Conservation (phyloP, 805 yeast genomes). For the Candida railenensis region DNA sequence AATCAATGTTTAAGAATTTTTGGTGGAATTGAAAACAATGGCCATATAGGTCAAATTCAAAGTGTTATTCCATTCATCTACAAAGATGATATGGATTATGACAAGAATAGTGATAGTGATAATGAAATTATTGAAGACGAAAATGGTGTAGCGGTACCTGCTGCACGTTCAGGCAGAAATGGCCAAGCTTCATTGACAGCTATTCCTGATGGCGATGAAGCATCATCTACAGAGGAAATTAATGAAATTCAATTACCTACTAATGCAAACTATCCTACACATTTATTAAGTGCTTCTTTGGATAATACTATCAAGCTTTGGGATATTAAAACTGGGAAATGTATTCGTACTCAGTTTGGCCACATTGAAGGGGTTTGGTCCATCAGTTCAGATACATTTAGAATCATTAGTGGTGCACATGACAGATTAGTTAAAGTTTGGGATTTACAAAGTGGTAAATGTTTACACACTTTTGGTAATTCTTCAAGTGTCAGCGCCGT, state of each 20-base stretch:
- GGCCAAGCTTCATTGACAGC: constrained; percentile 7
- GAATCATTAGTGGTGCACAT: constrained; percentile 93
- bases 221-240: constrained; percentile 14
- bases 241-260: constrained; percentile 15
- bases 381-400: constrained; percentile 90
- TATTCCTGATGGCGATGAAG: constrained; percentile 13
- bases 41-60: constrained; percentile 94
- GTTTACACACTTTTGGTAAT: constrained; percentile 89
- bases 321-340: constrained; percentile 84
- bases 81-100: constrained; percentile 57
- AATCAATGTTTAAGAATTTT: constrained; percentile 78
- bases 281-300: constrained; percentile 79
- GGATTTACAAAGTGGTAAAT: constrained; percentile 93
- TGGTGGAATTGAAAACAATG: constrained; percentile 70
- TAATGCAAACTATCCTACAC: constrained; percentile 63
- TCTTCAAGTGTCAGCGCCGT: constrained; percentile 63
- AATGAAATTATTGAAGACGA: constrained; percentile 17
- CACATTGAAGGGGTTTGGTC: constrained; percentile 99
- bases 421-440: constrained; percentile 88
- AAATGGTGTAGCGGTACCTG: constrained; percentile 13
- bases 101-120: constrained; percentile 38
- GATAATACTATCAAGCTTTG: constrained; percentile 92
- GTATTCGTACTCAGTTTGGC: constrained; percentile 93
- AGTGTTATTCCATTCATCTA: constrained; percentile 83
- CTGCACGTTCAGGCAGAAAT: neutral